phyloP scores from a whole-genome alignment of 495 filamentous ascomycete genomes.

The Talaromyces adpressus region DNA sequence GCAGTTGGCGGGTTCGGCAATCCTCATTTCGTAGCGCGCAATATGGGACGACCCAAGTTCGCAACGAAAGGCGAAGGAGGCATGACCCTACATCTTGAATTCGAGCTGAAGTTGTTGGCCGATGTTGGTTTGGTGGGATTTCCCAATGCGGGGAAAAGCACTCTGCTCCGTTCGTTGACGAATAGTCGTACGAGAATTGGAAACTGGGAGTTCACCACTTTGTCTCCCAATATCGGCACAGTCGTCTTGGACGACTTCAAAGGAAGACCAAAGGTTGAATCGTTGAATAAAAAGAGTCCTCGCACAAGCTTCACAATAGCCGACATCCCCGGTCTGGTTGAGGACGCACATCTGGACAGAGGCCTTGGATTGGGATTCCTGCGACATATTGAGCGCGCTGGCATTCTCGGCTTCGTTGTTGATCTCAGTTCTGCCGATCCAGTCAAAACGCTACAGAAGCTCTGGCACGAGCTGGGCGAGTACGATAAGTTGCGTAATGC shows the following conservation, averaged over 20 bases:
- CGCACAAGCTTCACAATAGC: constrained; percentile 85
- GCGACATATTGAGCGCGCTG: constrained; percentile 87
- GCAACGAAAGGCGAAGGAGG: constrained; percentile 80
- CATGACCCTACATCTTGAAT: constrained; percentile 68
- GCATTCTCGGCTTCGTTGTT: constrained; percentile 87
- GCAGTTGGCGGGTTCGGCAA: constrained; percentile 88
- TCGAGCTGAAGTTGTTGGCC: constrained; percentile 91
- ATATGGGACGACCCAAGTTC: constrained; percentile 67
- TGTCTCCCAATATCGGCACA: constrained; percentile 90
- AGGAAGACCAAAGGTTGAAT: constrained; percentile 53
- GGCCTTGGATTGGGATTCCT: constrained; percentile 89
- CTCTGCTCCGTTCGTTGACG: constrained; percentile 77
- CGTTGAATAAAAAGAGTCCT: constrained; percentile 22
- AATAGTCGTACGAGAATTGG: constrained; percentile 83
- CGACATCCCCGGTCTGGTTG: constrained; percentile 89
- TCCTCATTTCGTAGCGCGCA: constrained; percentile 75
- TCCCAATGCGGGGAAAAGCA: constrained; percentile 95
- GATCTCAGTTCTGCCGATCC: constrained; percentile 79
- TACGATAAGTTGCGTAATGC: constrained; percentile 68
- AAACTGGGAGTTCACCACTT: constrained; percentile 93
- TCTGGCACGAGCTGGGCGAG: constrained; percentile 84
- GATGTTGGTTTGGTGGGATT: constrained; percentile 92
- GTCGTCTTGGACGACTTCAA: constrained; percentile 80
- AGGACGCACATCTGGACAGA: constrained; percentile 85
- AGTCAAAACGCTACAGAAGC: constrained; percentile 62